phyloP scores from a whole-genome alignment of 2,329 filamentous ascomycete species.

The Tolypocladium guangdongense region DNA sequence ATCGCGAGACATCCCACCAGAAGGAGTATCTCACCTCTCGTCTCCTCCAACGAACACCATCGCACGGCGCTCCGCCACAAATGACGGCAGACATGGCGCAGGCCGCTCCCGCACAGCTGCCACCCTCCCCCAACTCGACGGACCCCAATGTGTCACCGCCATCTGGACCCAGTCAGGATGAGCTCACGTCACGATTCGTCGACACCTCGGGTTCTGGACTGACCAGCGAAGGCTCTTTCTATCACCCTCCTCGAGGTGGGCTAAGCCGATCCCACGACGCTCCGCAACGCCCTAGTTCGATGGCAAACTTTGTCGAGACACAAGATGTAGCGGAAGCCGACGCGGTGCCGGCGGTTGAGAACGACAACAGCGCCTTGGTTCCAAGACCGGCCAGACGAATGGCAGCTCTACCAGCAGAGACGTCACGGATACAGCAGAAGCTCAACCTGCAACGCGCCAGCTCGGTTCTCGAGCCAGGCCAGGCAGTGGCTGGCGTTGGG shows the following conservation, averaged over 20 bases:
- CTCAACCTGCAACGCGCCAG: constrained; percentile 64
- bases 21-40: constrained; percentile 58
- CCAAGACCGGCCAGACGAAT: constrained; percentile 30
- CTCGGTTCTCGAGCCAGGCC: constrained; percentile 56
- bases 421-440: constrained; percentile 64
- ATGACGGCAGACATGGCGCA: constrained; percentile 48
- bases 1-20: constrained; percentile 36
- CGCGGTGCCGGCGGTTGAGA: constrained; percentile 16
- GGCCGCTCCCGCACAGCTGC: constrained; percentile 26
- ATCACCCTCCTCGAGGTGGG: constrained; percentile 22
- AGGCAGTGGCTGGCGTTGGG: constrained; percentile 24
- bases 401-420: constrained; percentile 35
- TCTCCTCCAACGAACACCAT: constrained; percentile 52
- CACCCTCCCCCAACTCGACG: constrained; percentile 18
- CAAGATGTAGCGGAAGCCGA: constrained; percentile 12
- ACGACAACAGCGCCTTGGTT: constrained; percentile 34
- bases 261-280: constrained; percentile 21
- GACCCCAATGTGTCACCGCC: constrained; percentile 15
- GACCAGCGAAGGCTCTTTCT: constrained; percentile 41
- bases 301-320: constrained; percentile 21
- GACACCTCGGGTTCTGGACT: constrained; percentile 37
- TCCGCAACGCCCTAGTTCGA: constrained; percentile 30
- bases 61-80: constrained; percentile 49
- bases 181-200: constrained; percentile 51
- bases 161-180: constrained; percentile 26